phyloP scores from a whole-genome alignment of 2,329 filamentous ascomycete genomes.

The Colletotrichum filicis region DNA sequence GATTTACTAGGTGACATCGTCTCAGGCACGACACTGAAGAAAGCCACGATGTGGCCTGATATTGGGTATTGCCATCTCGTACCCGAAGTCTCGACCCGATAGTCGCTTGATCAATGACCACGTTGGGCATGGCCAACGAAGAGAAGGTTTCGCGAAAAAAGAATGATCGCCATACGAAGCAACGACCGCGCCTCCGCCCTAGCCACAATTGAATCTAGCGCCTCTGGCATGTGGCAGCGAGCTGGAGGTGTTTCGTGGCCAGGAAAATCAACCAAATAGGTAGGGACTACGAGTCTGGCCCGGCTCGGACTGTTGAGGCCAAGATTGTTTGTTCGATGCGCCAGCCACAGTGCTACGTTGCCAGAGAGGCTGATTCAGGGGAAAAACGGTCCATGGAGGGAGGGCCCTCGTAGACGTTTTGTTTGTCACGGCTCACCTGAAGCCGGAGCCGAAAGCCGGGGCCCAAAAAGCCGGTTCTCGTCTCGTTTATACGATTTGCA shows the following conservation, averaged over 20 bases:
- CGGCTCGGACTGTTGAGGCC: not conserved
- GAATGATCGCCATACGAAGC: not conserved
- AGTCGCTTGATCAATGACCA: not conserved
- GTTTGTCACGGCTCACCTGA: not conserved
- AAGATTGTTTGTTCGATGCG: not conserved
- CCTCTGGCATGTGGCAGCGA: not conserved
- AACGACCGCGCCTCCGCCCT: not conserved
- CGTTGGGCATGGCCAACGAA: not conserved
- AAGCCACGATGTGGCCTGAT: slow-evolving; percentile 2
- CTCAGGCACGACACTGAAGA: slow-evolving; percentile 12
- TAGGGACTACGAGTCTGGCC: not conserved
- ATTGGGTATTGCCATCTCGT: not conserved
- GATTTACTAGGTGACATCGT: slow-evolving; percentile 8
- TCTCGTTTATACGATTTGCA: not conserved
- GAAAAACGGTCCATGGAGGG: not conserved
- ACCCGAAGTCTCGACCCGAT: not conserved
- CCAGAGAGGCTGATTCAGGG: not conserved
- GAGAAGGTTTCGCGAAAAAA: not conserved
- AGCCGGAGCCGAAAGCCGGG: not conserved
- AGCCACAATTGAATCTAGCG: not conserved
- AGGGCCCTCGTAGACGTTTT: not conserved
- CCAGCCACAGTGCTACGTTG: not conserved
- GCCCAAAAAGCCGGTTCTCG: slow-evolving; percentile 22
- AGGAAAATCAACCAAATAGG: not conserved
- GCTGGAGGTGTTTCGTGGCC: not conserved